Conservation (phyloP, 176 grass and related monocot genomes). For the Cocos nucifera region DNA sequence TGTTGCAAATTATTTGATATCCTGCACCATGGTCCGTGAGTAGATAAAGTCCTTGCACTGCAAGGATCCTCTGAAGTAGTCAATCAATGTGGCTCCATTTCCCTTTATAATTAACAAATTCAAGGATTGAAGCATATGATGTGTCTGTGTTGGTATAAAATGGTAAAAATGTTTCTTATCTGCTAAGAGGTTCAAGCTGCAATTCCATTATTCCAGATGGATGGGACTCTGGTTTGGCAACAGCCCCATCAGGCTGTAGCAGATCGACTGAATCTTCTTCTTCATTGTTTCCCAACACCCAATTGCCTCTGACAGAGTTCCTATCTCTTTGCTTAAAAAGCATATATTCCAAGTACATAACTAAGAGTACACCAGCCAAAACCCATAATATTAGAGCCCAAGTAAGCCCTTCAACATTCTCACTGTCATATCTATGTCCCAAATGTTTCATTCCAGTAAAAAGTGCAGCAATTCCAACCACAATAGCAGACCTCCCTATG, state of each 20-base stretch:
- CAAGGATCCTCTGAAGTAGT: conserved; percentile 5
- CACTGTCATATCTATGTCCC: conserved; percentile 62
- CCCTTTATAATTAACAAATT: conserved; percentile 3
- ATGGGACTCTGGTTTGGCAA: conserved; percentile 41
- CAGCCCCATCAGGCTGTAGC: conserved; percentile 44
- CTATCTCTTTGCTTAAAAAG: conserved; percentile 42
- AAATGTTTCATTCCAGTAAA: conserved; percentile 93
- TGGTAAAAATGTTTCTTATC: conserved; percentile 30
- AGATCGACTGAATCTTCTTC: conserved; percentile 82
- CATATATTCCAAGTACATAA: conserved; percentile 65
- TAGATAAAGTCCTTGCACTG: conserved; percentile 3
- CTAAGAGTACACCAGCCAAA: conserved; percentile 42
- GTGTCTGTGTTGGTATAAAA: conserved; percentile 14
- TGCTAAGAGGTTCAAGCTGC: conserved; percentile 65
- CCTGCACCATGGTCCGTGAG: background rate
- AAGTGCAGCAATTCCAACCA: conserved; percentile 52
- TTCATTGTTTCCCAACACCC: conserved; percentile 73
- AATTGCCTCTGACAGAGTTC: conserved; percentile 37
- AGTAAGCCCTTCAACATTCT: conserved; percentile 76
- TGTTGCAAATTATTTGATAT: background rate
- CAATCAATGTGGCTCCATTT: conserved; percentile 11
- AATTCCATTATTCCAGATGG: conserved; percentile 55
- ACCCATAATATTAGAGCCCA: conserved; percentile 82
- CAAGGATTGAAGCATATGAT: conserved; percentile 8
- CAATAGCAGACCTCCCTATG: conserved; percentile 61